Conservation (phyloP, 768 basidiomycete genomes). For the Phanerochaete carnosa region DNA sequence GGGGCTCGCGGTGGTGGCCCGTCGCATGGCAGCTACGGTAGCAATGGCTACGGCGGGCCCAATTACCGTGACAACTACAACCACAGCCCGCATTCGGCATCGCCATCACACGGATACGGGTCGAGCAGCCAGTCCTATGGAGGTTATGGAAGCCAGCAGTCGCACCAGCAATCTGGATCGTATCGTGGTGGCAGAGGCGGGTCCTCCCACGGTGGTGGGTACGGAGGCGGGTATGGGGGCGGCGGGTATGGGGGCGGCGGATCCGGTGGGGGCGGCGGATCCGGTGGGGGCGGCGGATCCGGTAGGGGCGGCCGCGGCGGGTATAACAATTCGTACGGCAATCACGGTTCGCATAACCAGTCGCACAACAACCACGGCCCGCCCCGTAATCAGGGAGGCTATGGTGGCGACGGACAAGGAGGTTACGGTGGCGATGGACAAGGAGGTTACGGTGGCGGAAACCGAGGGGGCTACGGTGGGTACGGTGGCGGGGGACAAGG, state of each 20-base stretch:
- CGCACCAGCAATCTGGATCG: slow-evolving; percentile 24
- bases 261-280: slow-evolving; percentile 1
- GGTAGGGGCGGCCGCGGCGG: background rate
- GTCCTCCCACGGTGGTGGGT: slow-evolving; percentile 16
- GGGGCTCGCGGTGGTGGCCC: background rate
- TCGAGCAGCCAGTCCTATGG: slow-evolving; percentile 4
- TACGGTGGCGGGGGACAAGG: slow-evolving; percentile 31
- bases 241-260: slow-evolving; percentile 1
- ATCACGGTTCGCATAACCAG: slow-evolving; percentile 28
- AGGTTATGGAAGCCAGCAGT: slow-evolving; percentile 21
- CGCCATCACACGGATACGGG: slow-evolving; percentile 7
- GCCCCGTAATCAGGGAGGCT: slow-evolving; percentile 4
- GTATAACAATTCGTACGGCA: slow-evolving; percentile 15
- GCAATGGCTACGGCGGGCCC: background rate
- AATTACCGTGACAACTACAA: slow-evolving; percentile 5
- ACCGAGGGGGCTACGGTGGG: slow-evolving; percentile 22
- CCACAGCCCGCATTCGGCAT: slow-evolving; percentile 10
- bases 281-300: slow-evolving; percentile 2
- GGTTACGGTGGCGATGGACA: slow-evolving; percentile 29
- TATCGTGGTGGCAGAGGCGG: slow-evolving; percentile 27
- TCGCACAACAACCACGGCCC: slow-evolving; percentile 18
- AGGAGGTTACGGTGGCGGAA: slow-evolving; percentile 27
- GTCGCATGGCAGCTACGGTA: background rate
- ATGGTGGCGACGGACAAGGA: slow-evolving; percentile 28
- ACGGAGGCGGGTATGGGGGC: slow-evolving; percentile 25